These are phyloP conservation scores for Daldinia grandis DNA, from an alignment of 495 filamentous ascomycete species.

Conservation along the genomic window DNA sequence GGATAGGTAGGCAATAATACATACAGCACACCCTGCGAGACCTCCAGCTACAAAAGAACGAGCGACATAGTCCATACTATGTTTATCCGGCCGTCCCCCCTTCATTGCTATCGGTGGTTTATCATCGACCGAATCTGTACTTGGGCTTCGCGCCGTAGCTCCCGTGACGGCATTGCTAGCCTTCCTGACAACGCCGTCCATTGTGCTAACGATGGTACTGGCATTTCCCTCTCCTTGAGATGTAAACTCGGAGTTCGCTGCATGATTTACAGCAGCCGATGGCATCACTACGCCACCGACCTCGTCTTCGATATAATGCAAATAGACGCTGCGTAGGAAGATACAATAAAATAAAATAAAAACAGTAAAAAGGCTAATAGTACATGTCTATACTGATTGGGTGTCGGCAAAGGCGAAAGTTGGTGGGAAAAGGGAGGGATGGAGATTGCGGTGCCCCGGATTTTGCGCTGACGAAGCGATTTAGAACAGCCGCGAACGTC, in stretches of 20 bases:
- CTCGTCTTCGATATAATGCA: constrained; percentile 7
- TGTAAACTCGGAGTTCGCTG: constrained; percentile 55
- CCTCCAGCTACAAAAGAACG: constrained; percentile 86
- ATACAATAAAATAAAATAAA: not conserved
- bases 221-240: constrained; percentile 48
- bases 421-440: not conserved
- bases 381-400: constrained; percentile 18
- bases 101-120: constrained; percentile 48
- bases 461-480: constrained; percentile 31
- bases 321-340: constrained; percentile 6
- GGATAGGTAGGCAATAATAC: constrained; percentile 50
- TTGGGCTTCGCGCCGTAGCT: constrained; percentile 28
- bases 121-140: constrained; percentile 46
- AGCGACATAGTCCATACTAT: constrained; percentile 81
- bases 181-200: constrained; percentile 38
- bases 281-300: constrained; percentile 56
- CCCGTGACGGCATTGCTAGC: constrained; percentile 34
- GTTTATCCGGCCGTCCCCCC: constrained; percentile 62
- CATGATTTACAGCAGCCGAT: constrained; percentile 59
- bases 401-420: not conserved
- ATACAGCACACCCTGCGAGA: constrained; percentile 84
- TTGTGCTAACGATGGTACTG: constrained; percentile 36
- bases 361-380: constrained; percentile 5
- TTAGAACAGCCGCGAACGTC: constrained; percentile 43
- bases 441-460: constrained; percentile 27